Evolutionary conservation across 2,329 filamentous ascomycete genomes (phyloP), one percentile per base, ranked within the genome.

Genomic region (Graphilbum fragrans): DNA sequence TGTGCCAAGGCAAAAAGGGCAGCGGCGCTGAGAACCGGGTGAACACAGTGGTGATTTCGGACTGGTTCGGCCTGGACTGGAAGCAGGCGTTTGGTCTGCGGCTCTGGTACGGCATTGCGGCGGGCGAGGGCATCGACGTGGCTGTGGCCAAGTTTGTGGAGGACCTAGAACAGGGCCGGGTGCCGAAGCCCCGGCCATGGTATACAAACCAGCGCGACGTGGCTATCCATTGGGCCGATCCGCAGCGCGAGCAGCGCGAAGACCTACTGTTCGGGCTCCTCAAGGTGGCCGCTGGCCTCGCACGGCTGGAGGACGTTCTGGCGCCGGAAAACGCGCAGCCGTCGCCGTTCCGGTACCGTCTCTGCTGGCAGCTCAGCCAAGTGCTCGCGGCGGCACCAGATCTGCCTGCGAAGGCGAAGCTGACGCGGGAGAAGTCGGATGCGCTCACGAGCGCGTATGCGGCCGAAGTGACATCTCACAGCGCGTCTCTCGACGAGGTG

Each of bases 21-120:
- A 79, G 74, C 7, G 75, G 84, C 1, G 64, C 81, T 9, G 92
- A 96, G 58, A 86, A 96, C 60, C 80, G 83, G 35, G 73, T 82
- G 32, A 73, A 80, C 14, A 81, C 81, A 0, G 94, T 98, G 55
- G 72, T 79, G 41, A 84, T 98, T 49, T 84, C 86, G 1, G 74
- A 83, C 52, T 80, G 80, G 37, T 98, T 95, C 56, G 77, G 77
- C 5, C 69, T 98, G 29, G 84, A 93, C 57, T 98, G 92, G 92
- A 80, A 86, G 58, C 88, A 94, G 55, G 81, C 88, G 1, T 94
- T 98, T 58, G 90, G 86, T 11, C 70, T 98, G 38, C 79, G 88
- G 35, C 68, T 98, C 2, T 96, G 87, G 84, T 98, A 94, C 58
- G 80, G 80, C 35, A 83, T 79, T 33, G 69, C 74, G 3, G 66